Conservation (phyloP, 345 rosid genomes). For the Eucalyptus viminalis region DNA sequence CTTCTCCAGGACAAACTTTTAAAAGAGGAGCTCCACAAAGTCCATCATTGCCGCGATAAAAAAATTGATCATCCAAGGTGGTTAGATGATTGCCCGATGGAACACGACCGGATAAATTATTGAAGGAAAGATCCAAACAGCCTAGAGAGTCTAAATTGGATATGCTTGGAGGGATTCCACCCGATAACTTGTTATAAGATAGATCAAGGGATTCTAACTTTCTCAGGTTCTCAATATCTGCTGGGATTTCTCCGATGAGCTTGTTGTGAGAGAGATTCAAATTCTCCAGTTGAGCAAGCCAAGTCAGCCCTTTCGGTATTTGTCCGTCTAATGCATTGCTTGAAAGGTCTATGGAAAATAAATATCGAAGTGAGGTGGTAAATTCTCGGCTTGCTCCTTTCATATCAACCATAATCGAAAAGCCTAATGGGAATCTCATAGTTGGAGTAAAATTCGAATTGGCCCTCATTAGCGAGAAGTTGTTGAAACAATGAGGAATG, state of each 20-base stretch:
- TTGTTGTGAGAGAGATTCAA: not conserved
- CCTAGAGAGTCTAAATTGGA: not conserved
- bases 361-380: not conserved
- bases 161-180: not conserved
- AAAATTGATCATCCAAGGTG: not conserved
- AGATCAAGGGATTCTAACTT: not conserved
- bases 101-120: not conserved
- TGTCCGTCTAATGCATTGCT: not conserved
- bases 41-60: not conserved
- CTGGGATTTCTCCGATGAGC: not conserved
- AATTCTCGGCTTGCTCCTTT: not conserved
- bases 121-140: not conserved
- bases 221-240: not conserved
- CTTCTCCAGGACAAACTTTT: not conserved
- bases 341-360: not conserved
- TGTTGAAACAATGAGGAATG: not conserved
- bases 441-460: fast-evolving
- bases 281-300: not conserved
- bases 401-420: not conserved
- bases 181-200: not conserved
- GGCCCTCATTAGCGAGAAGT: fast-evolving
- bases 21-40: not conserved
- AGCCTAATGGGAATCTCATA: fast-evolving
- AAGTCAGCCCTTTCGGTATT: not conserved
- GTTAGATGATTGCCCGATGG: not conserved